Evolutionary conservation across 2,329 filamentous ascomycete genomes (phyloP).

Genomic region (Pyrenophora tritici-repentis): DNA sequence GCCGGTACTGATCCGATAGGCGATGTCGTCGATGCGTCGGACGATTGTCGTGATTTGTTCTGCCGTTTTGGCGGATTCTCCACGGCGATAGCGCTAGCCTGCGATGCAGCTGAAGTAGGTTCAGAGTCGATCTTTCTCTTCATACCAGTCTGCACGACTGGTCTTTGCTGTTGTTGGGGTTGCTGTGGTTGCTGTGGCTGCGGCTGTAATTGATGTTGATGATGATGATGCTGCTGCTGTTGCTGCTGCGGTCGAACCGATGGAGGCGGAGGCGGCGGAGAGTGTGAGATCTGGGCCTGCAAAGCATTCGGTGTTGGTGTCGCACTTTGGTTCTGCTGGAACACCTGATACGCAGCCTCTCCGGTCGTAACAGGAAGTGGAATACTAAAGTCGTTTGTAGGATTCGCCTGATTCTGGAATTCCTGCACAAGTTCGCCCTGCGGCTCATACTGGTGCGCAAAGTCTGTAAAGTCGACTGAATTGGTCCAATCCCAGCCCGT

Average conservation of each 20-base stretch:
- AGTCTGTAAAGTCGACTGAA: slow-evolving; percentile 41
- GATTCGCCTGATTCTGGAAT: slow-evolving; percentile 33
- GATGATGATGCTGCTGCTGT: slow-evolving; percentile 17
- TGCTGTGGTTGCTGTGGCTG: slow-evolving; percentile 13
- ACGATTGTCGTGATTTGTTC: slow-evolving; percentile 41
- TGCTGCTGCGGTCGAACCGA: slow-evolving; percentile 28
- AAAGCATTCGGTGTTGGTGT: slow-evolving; percentile 13
- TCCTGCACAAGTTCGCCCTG: slow-evolving; percentile 53
- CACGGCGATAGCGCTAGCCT: slow-evolving; percentile 18
- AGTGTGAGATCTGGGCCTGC: slow-evolving; percentile 34
- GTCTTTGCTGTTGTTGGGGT: slow-evolving; percentile 23
- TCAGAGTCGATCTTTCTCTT: slow-evolving; percentile 47
- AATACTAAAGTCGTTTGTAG: slow-evolving; percentile 47
- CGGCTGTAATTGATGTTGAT: slow-evolving; percentile 4
- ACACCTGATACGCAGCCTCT: slow-evolving; percentile 27
- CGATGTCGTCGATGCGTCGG: slow-evolving; percentile 35
- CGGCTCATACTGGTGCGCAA: slow-evolving; percentile 49
- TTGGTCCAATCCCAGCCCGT: slow-evolving; percentile 49
- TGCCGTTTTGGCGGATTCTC: slow-evolving; percentile 40
- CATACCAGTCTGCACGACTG: slow-evolving; percentile 36
- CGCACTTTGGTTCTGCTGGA: slow-evolving; percentile 21
- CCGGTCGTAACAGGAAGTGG: slow-evolving; percentile 33
- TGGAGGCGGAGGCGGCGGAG: slow-evolving; percentile 16
- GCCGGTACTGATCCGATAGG: slow-evolving; percentile 23
- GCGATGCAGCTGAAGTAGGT: slow-evolving; percentile 32